These are phyloP conservation scores for Tephrocybe sp. DNA, from an alignment of 768 basidiomycete species.

Conservation along the genomic window DNA sequence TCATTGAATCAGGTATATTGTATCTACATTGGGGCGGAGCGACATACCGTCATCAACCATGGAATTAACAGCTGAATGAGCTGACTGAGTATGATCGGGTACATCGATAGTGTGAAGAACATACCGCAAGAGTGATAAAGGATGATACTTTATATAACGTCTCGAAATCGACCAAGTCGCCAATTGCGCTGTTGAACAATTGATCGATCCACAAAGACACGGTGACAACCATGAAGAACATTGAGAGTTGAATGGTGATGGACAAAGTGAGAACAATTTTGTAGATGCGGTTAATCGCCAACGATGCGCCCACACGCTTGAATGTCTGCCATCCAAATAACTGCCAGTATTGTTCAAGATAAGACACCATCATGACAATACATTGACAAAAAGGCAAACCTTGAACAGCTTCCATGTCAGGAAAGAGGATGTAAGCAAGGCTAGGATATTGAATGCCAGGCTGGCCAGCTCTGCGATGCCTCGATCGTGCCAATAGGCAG, in stretches of 20 bases:
- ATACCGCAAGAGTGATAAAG: slow-evolving; percentile 58
- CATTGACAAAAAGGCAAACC: slow-evolving; percentile 34
- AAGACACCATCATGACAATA: background rate
- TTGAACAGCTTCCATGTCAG: slow-evolving; percentile 76
- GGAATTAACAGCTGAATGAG: slow-evolving; percentile 56
- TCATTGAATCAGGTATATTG: slow-evolving; percentile 4
- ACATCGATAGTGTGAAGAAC: slow-evolving; percentile 24
- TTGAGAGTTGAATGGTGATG: slow-evolving; percentile 70
- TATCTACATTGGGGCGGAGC: background rate
- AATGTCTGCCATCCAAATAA: slow-evolving; percentile 86
- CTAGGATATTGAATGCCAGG: slow-evolving; percentile 59
- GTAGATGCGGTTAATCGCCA: slow-evolving; percentile 73
- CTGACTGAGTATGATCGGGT: slow-evolving; percentile 5
- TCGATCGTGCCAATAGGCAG: slow-evolving; percentile 65
- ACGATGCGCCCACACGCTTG: slow-evolving; percentile 79
- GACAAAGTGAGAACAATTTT: slow-evolving; percentile 69
- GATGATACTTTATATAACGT: slow-evolving; percentile 55
- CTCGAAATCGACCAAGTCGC: slow-evolving; percentile 43
- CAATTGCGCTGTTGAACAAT: slow-evolving; percentile 65
- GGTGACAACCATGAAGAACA: slow-evolving; percentile 75
- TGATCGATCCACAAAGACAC: slow-evolving; percentile 80
- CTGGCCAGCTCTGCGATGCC: slow-evolving; percentile 62
- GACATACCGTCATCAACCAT: slow-evolving; percentile 62
- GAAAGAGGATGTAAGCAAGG: slow-evolving; percentile 59
- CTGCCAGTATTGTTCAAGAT: slow-evolving; percentile 30